Evolutionary conservation across 257 asterid species (phyloP).

Genomic region (Echium plantagineum): DNA sequence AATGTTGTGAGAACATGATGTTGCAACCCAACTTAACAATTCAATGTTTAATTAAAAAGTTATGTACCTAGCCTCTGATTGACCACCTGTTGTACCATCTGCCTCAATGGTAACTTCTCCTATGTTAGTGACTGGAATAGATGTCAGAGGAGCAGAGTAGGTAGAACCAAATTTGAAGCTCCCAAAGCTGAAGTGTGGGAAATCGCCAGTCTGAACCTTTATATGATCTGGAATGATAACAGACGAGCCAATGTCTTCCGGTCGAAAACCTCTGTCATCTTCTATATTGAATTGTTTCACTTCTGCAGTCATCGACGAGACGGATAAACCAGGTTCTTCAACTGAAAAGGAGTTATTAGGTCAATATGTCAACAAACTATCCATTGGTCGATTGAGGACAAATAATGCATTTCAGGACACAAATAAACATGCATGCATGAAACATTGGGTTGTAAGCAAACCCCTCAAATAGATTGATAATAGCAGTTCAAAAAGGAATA

Average conservation of each 20-base stretch:
- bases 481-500: too few species aligned
- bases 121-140: conserved; percentile 33
- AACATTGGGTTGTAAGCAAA: background rate
- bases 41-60: too few species aligned
- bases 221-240: conserved; percentile 75
- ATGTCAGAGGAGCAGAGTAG: conserved; percentile 33
- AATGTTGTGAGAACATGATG: background rate
- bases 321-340: conserved; percentile 35
- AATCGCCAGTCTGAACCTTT: conserved; percentile 64
- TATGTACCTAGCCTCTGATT: conserved; percentile 43
- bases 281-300: conserved; percentile 43
- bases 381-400: background rate
- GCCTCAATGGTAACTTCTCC: conserved; percentile 41
- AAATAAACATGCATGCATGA: background rate
- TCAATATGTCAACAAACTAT: background rate
- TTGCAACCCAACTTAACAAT: too few species aligned
- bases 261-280: conserved; percentile 32
- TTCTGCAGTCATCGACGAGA: conserved; percentile 46
- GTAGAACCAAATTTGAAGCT: conserved; percentile 51
- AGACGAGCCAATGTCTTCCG: conserved; percentile 47
- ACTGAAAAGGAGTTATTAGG: conserved; percentile 33
- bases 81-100: conserved; percentile 38
- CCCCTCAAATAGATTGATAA: background rate
- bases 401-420: background rate
- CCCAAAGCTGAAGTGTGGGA: conserved; percentile 90